Percentiles rank a stretch among this genome's conserved stretches.
phyloP scores from a whole-genome alignment of 2,329 filamentous ascomycete genomes.

The Penicillium sp. region DNA sequence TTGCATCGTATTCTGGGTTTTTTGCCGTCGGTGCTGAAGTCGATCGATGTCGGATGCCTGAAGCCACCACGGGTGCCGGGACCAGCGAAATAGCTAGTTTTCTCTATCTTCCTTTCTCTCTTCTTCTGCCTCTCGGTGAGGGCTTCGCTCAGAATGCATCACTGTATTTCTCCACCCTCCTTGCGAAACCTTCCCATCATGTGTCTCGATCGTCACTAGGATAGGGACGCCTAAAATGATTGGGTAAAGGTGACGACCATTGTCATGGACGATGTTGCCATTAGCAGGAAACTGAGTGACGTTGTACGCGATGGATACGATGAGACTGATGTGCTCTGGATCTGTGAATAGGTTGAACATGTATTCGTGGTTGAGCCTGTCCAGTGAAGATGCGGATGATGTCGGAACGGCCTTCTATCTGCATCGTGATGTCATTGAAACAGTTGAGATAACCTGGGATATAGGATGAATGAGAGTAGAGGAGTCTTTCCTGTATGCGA shows the following conservation, averaged over 20 bases:
- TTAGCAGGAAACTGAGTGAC: slow-evolving; percentile 26
- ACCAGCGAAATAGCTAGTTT: no score
- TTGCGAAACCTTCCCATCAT: no score
- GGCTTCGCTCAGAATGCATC: no score
- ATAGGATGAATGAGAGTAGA: no score
- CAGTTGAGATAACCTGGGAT: no score
- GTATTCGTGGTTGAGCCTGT: slow-evolving; percentile 27
- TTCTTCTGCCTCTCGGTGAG: no score
- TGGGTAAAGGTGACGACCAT: slow-evolving; percentile 23
- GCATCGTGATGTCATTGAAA: background rate
- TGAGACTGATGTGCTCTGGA: slow-evolving; percentile 10
- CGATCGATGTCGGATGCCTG: slow-evolving; percentile 18
- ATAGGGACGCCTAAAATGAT: slow-evolving; percentile 21
- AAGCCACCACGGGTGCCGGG: no score
- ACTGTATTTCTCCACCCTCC: no score
- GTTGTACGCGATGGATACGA: slow-evolving; percentile 20
- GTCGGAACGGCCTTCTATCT: slow-evolving; percentile 28
- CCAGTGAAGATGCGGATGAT: slow-evolving; percentile 25
- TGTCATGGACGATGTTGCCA: slow-evolving; percentile 19
- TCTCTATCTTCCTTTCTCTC: no score
- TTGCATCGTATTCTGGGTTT: slow-evolving; percentile 24
- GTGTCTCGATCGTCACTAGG: slow-evolving; percentile 22
- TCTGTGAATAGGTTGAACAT: slow-evolving; percentile 27
- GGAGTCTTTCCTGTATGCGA: background rate
- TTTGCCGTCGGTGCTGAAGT: slow-evolving; percentile 20